Evolutionary conservation across 305 asterid species (phyloP), one percentile per base, ranked within the genome.

Genomic region (Fraxinus ornus): DNA sequence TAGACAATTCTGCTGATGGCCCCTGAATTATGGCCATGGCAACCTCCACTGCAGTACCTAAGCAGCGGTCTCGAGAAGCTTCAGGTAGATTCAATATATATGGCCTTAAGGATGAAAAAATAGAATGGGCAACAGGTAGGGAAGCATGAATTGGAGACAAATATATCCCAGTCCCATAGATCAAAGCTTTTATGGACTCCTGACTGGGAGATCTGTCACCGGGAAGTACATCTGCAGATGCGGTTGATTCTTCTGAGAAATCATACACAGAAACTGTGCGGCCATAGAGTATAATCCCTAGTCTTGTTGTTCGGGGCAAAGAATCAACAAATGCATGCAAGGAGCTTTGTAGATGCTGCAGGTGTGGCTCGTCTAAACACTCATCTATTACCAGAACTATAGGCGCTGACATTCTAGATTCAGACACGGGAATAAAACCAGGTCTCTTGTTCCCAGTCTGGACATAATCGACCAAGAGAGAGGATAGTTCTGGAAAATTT

Each of bases 41-140:
- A 83, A 93, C 97, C 88, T 95, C 94, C 80, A 95, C 98, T 55
- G 98, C 98, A 19, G 94, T 87, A 83, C 98, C 98, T 78, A 95
- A 89, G 80, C 98, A 95, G 33, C 98, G 98, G 80, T 95, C 98
- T 86, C 98, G 86, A 22, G 96, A 91, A 85, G 90, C 93, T 87
- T 95, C 98, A 30, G 97, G 95, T 75, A 88, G 64, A 80, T 91
- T 92, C 71, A 88, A 85, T 79, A 88, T 91, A 88, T 89, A 93
- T 66, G 98, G 90, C 78, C 91, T 86, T 89, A 95, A 82, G 0
- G 98, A 95, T 73, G 98, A 93, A 87, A 95, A 85, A 79, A 95
- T 95, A 17, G 92, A 74, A 89, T 95, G 98, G 22, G 95, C 97
- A 28, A 91, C 92, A 19, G 95, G 91, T 82, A 91, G 95, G 84